Percentiles rank a stretch among this genome's conserved stretches.
These are phyloP conservation scores for Termitomyces sp. DNA, from an alignment of 768 basidiomycete species.

Conservation along the genomic window DNA sequence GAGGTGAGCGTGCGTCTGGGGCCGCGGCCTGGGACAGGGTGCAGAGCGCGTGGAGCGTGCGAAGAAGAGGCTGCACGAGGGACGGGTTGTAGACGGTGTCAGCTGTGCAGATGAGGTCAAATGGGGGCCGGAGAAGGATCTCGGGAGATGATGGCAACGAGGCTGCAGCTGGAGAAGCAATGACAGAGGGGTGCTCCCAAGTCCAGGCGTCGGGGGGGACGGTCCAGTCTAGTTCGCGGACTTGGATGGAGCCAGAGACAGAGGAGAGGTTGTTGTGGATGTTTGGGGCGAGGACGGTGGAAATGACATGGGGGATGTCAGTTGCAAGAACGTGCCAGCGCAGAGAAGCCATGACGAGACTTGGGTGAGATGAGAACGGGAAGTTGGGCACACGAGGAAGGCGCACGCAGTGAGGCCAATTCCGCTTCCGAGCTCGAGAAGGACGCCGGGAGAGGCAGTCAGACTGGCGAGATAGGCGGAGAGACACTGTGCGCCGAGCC, in stretches of 20 bases:
- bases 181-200: conserved; percentile 43
- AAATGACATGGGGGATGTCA: conserved; percentile 63
- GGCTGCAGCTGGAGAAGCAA: conserved; percentile 28
- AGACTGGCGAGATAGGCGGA: conserved; percentile 52
- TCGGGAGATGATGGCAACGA: conserved; percentile 8
- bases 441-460: conserved; percentile 31
- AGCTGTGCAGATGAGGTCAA: conserved; percentile 77
- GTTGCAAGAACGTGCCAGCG: conserved; percentile 79
- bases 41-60: conserved; percentile 57
- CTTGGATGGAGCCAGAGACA: conserved; percentile 45
- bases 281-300: conserved; percentile 61
- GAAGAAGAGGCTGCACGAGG: conserved; percentile 67
- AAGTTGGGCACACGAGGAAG: conserved; percentile 1
- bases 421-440: conserved; percentile 80
- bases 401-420: conserved; percentile 76
- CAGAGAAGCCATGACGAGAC: conserved; percentile 62
- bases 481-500: conserved; percentile 80
- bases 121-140: conserved; percentile 45
- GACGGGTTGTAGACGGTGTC: conserved; percentile 74
- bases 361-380: conserved; percentile 17
- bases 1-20: conserved; percentile 33
- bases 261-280: conserved; percentile 46
- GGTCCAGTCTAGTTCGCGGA: conserved; percentile 72
- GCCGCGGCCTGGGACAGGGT: conserved; percentile 29
- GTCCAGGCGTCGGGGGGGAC: conserved; percentile 50